phyloP scores from a whole-genome alignment of 352 stramenopile genomes.

The Peronosclerospora sorghi region DNA sequence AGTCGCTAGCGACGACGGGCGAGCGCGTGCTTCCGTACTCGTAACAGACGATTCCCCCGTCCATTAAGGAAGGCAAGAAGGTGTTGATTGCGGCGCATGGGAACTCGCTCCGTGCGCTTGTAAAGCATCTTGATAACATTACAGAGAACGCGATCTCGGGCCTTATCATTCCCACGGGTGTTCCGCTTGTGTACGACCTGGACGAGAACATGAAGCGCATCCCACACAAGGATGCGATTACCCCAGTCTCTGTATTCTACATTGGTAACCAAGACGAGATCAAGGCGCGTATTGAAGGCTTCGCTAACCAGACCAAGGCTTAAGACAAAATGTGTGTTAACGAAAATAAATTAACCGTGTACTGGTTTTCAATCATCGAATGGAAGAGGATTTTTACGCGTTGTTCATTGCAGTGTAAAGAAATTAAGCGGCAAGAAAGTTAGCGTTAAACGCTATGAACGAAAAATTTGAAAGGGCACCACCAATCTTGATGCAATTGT shows the following conservation, averaged over 20 bases:
- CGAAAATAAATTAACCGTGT: too few relatives aligned
- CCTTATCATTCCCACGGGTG: slow-evolving; percentile 95
- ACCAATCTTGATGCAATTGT: too few relatives aligned
- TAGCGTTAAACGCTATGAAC: too few relatives aligned
- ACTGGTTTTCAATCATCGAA: too few relatives aligned
- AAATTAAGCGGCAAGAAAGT: too few relatives aligned
- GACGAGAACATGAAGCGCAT: slow-evolving; percentile 96
- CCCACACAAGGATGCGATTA: slow-evolving; percentile 87
- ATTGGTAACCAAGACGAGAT: slow-evolving; percentile 96
- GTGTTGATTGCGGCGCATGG: slow-evolving; percentile 96
- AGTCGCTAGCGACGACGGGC: slow-evolving; percentile 89
- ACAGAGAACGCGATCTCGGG: slow-evolving; percentile 92
- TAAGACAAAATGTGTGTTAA: too few relatives aligned
- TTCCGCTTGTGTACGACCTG: slow-evolving; percentile 94
- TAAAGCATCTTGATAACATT: slow-evolving; percentile 98
- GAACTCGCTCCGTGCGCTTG: slow-evolving; percentile 95
- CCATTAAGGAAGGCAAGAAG: slow-evolving; percentile 91
- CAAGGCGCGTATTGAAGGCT: slow-evolving; percentile 90
- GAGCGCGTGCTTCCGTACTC: slow-evolving; percentile 94
- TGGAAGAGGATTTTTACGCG: too few relatives aligned
- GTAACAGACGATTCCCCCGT: slow-evolving; percentile 90
- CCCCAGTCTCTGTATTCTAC: slow-evolving; percentile 65
- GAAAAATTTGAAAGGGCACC: too few relatives aligned
- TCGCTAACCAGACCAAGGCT: slow-evolving; percentile 94
- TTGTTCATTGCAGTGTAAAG: too few relatives aligned